Percentiles rank a stretch among this genome's conserved stretches.
These are phyloP conservation scores for Collybiopsis confluens DNA, from an alignment of 768 basidiomycete species.

Conservation along the genomic window DNA sequence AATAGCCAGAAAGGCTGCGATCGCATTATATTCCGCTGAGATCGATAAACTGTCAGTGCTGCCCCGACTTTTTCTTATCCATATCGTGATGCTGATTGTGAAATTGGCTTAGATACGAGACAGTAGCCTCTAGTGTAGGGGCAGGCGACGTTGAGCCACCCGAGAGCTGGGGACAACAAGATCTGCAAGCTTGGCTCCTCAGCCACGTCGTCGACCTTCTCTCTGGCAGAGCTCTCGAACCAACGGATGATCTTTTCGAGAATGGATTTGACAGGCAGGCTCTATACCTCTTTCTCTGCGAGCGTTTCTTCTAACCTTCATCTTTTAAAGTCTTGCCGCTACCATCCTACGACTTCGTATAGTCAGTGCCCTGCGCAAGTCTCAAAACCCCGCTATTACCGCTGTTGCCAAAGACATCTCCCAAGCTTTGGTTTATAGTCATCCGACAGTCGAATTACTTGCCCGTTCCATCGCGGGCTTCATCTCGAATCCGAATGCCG, in stretches of 20 bases:
- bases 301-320: neutral
- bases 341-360: slow-evolving; percentile 1
- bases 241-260: neutral
- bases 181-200: neutral
- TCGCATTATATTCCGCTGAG: slow-evolving; percentile 40
- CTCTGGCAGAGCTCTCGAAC: neutral
- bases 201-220: neutral
- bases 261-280: neutral
- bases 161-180: neutral
- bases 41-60: slow-evolving; percentile 40
- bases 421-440: neutral
- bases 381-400: neutral
- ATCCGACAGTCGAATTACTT: neutral
- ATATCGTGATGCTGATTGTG: no score
- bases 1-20: slow-evolving; percentile 37
- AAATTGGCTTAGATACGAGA: neutral
- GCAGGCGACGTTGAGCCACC: neutral
- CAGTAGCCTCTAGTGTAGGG: neutral
- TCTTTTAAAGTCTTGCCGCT: neutral
- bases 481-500: neutral
- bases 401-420: neutral
- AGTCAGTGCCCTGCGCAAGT: neutral
- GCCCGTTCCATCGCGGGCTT: neutral
- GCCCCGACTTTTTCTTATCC: no score
- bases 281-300: neutral